Conservation (phyloP, 805 yeast genomes). For the Ogataea zsoltii region DNA sequence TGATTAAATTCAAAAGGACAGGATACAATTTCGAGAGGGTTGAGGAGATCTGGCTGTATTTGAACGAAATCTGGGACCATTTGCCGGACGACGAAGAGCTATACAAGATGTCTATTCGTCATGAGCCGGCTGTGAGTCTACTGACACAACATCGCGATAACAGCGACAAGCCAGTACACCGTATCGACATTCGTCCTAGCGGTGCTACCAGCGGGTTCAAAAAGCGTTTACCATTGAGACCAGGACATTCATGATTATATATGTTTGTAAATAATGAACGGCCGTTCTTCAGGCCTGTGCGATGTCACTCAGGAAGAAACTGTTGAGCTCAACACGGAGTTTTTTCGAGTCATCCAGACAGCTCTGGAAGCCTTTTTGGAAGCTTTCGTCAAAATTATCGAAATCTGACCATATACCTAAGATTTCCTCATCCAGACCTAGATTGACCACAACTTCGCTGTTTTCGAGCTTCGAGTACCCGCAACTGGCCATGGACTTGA, state of each 20-base stretch:
- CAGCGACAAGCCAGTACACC: constrained; percentile 9
- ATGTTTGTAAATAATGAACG: background rate
- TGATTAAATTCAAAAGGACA: constrained; percentile 66
- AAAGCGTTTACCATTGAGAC: constrained; percentile 15
- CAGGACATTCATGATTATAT: constrained; percentile 5
- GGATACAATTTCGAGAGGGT: constrained; percentile 66
- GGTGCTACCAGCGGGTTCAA: constrained; percentile 4
- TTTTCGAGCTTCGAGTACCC: constrained; percentile 35
- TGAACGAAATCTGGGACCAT: constrained; percentile 50
- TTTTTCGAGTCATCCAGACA: constrained; percentile 46
- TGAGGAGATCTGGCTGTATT: constrained; percentile 62
- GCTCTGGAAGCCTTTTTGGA: constrained; percentile 27
- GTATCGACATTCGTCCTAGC: constrained; percentile 13
- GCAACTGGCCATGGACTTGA: constrained; percentile 72
- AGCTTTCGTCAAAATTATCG: constrained; percentile 32
- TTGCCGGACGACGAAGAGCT: constrained; percentile 80
- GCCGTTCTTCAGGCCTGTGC: background rate
- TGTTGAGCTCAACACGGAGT: constrained; percentile 47
- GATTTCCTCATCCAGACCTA: constrained; percentile 55
- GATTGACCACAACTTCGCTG: constrained; percentile 32
- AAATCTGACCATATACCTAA: constrained; percentile 60
- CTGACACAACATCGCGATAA: constrained; percentile 20
- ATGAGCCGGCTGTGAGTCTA: constrained; percentile 69
- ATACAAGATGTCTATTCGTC: constrained; percentile 68
- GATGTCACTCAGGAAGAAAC: constrained; percentile 36